These are phyloP conservation scores for Daldinia vernicosa DNA, from an alignment of 495 filamentous ascomycete genomes.

Conservation along the genomic window DNA sequence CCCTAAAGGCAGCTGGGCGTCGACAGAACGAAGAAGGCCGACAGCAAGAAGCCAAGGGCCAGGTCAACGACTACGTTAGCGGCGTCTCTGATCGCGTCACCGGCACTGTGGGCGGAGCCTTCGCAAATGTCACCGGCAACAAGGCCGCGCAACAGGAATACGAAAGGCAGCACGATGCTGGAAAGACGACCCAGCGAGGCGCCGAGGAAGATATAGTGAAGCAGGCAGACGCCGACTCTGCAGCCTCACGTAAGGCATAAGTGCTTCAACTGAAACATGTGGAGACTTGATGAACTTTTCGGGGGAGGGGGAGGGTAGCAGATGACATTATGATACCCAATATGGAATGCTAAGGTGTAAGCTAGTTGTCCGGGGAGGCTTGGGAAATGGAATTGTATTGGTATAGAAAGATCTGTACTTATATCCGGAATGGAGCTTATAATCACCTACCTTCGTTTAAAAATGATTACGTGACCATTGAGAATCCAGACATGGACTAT, in stretches of 20 bases:
- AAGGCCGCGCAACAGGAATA: slow-evolving; percentile 65
- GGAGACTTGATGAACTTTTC: neutral
- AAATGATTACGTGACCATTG: slow-evolving; percentile 16
- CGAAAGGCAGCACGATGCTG: slow-evolving; percentile 77
- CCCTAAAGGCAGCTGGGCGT: slow-evolving; percentile 74
- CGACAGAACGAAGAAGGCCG: slow-evolving; percentile 85
- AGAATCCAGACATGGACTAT: neutral
- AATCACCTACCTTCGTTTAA: slow-evolving; percentile 3
- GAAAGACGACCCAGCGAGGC: slow-evolving; percentile 86
- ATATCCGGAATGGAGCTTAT: slow-evolving; percentile 18
- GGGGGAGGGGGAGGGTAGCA: neutral
- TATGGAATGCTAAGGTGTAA: slow-evolving; percentile 6
- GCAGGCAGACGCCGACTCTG: slow-evolving; percentile 60
- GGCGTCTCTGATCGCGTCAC: slow-evolving; percentile 76
- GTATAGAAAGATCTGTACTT: slow-evolving; percentile 3
- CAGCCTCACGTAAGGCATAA: slow-evolving; percentile 23
- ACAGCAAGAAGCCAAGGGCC: slow-evolving; percentile 82
- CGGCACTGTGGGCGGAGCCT: slow-evolving; percentile 74
- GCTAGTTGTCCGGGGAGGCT: neutral
- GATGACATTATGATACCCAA: slow-evolving; percentile 43
- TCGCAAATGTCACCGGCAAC: slow-evolving; percentile 78
- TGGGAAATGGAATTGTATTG: slow-evolving; percentile 5
- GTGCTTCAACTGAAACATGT: neutral
- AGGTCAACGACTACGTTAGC: slow-evolving; percentile 76
- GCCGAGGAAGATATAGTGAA: slow-evolving; percentile 85